A percentile compares a stretch with the other conserved stretches of the same genome.
Evolutionary conservation across 2,329 filamentous ascomycete species (phyloP).

Genomic region (Colletotrichum eremochloae): DNA sequence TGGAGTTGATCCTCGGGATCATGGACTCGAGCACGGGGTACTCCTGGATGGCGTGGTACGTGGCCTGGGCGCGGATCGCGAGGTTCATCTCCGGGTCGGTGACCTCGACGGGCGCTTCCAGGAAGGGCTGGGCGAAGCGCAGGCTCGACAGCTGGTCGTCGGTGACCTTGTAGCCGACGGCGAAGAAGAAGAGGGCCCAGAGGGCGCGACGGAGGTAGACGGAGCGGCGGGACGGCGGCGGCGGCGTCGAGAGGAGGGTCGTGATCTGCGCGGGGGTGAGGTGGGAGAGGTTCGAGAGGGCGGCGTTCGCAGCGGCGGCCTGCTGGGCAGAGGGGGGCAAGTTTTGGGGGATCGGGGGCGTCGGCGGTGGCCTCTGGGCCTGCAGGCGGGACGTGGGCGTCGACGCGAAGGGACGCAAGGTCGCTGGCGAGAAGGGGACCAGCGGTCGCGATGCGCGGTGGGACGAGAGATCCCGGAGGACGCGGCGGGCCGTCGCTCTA

Average conservation of each 20-base stretch:
- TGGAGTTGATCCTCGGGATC: not conserved
- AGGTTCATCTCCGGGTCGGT: constrained; percentile 7
- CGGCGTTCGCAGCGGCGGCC: constrained; percentile 21
- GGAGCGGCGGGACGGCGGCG: constrained; percentile 22
- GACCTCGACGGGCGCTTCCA: constrained; percentile 6
- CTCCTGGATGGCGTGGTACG: not conserved
- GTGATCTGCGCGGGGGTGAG: constrained; percentile 41
- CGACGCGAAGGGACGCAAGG: constrained; percentile 30
- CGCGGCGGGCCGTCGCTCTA: constrained; percentile 21
- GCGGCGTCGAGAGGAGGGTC: constrained; percentile 38
- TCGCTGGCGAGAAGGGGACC: not conserved
- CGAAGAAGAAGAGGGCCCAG: constrained; percentile 39
- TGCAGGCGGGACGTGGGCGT: constrained; percentile 20
- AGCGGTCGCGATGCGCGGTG: constrained; percentile 25
- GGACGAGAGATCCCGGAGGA: constrained; percentile 34
- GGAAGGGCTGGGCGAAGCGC: constrained; percentile 32
- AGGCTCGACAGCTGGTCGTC: constrained; percentile 7
- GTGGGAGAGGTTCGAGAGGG: constrained; percentile 42
- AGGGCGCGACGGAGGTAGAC: constrained; percentile 20
- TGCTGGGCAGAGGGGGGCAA: not conserved
- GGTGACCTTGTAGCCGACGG: constrained; percentile 31
- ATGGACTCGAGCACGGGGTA: constrained; percentile 21
- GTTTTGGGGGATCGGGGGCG: not conserved
- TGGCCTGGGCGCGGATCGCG: constrained; percentile 16
- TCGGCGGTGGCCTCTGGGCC: constrained; percentile 5